A percentile compares a stretch with the other conserved stretches of the same genome.
These are phyloP conservation scores for Gynochthodes officinalis DNA, from an alignment of 257 asterid species.

Conservation along the genomic window DNA sequence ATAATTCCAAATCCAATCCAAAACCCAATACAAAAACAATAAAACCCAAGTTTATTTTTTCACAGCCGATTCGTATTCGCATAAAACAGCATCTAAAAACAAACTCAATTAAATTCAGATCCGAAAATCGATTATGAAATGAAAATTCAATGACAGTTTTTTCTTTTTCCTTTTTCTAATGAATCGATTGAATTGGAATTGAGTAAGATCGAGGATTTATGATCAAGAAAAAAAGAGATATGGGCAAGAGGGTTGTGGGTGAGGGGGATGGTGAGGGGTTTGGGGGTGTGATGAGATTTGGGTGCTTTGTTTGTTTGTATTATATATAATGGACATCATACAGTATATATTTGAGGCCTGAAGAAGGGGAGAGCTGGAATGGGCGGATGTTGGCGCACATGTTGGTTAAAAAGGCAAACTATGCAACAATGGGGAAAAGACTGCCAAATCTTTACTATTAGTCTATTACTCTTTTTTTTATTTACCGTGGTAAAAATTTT, in stretches of 20 bases:
- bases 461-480: too few relatives aligned
- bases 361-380: neutral
- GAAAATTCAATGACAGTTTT: constrained; percentile 20
- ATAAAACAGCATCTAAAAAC: neutral
- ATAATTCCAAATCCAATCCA: constrained; percentile 13
- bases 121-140: constrained; percentile 17
- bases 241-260: constrained; percentile 27
- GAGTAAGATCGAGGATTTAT: constrained; percentile 36
- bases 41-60: neutral
- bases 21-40: constrained; percentile 9
- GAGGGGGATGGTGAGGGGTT: constrained; percentile 25
- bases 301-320: constrained; percentile 24
- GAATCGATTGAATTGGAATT: constrained; percentile 35
- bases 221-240: constrained; percentile 26
- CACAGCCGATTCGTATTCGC: constrained; percentile 6
- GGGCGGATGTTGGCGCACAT: too few relatives aligned
- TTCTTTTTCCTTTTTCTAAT: constrained; percentile 7
- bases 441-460: too few relatives aligned
- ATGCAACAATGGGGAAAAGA: too few relatives aligned
- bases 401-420: neutral
- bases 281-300: constrained; percentile 42
- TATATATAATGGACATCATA: neutral
- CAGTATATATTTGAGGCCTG: neutral
- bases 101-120: constrained; percentile 9
- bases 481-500: neutral